Base-by-base conservation (phyloP, 495 filamentous ascomycete species). In the Durotheca rogersii region DNA sequence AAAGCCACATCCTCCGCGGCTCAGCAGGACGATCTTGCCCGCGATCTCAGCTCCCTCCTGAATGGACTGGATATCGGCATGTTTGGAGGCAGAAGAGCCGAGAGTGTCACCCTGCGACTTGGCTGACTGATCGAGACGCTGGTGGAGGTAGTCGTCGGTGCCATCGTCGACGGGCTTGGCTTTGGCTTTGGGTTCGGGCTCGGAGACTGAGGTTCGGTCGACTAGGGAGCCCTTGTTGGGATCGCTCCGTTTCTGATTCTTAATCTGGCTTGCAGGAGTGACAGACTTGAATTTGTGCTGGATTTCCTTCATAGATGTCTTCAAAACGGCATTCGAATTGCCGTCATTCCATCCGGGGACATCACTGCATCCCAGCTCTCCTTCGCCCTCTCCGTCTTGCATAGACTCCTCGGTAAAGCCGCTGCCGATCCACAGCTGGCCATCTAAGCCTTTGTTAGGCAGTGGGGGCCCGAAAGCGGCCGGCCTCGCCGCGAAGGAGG, bases 361-460 rank as follows among this genome's bases (percentile, higher is more conserved):
- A 78, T 97, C 93, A 54, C 92, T 95, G 67, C 93, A 98, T 17
- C 94, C 93, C n/a, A 96, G 74, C 72, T 98, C 91, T 0, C 92
- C 89, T 60, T 90, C 87, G 1, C 78, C 68, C 14, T 83, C 81
- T 12, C 83, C 81, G 48, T 82, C 78, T 19, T 76, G 72, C 18
- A 82, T 63, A 47, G 67, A 76, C 54, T 88, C 86, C 52, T 94
- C 90, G 10, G 84, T 82, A 70, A 95, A 95, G 5, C 89, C 89
- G 68, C 84, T 90, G 7, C 90, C 91, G 37, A 94, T 82, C 90
- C 91, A 95, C 33, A 95, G 67, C 62, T 86, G 87, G 11, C 89
- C 89, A 55, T 87, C 90, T 35, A 95, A 71, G 17, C 91, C 90
- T 41, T 82, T 79, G 16, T 70, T 66, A 0, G 89, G 88, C 19